A percentile compares a stretch with the other conserved stretches of the same genome.
phyloP scores from a whole-genome alignment of 371 early-diverging fungal species.

The Lichtheimia ornata region DNA sequence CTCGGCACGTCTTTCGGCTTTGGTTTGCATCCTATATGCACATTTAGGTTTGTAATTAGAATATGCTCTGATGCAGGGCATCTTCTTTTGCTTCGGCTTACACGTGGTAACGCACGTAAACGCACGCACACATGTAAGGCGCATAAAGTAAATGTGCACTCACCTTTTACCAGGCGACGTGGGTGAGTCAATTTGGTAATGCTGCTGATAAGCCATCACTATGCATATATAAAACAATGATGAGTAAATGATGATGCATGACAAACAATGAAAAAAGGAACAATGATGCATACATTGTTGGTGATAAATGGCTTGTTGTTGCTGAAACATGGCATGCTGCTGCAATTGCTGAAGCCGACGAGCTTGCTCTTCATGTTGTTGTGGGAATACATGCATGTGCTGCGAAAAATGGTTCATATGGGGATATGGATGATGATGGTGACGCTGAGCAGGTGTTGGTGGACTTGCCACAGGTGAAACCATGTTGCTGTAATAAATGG shows the following conservation, averaged over 20 bases:
- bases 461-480: not conserved
- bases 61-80: not conserved
- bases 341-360: constrained; percentile 13
- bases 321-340: constrained; percentile 15
- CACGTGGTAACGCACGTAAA: no score
- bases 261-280: not conserved
- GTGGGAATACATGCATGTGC: no score
- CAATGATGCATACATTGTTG: constrained; percentile 11
- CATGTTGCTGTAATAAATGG: constrained; percentile 13
- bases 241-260: not conserved
- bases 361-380: constrained; percentile 16
- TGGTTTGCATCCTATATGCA: constrained; percentile 25
- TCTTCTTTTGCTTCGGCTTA: not conserved
- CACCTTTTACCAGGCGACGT: constrained; percentile 23
- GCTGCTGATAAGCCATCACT: constrained; percentile 19
- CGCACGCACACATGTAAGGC: no score
- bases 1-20: constrained; percentile 69
- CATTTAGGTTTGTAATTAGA: not conserved
- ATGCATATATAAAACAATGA: not conserved
- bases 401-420: constrained; percentile 8
- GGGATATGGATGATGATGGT: constrained; percentile 9
- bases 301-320: constrained; percentile 13
- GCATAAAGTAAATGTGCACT: not conserved
- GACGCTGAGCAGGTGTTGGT: constrained; percentile 10
- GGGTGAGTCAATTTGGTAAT: constrained; percentile 12